Conservation (phyloP, 192 early-diverging fungal species). For the Podila minutissima region DNA sequence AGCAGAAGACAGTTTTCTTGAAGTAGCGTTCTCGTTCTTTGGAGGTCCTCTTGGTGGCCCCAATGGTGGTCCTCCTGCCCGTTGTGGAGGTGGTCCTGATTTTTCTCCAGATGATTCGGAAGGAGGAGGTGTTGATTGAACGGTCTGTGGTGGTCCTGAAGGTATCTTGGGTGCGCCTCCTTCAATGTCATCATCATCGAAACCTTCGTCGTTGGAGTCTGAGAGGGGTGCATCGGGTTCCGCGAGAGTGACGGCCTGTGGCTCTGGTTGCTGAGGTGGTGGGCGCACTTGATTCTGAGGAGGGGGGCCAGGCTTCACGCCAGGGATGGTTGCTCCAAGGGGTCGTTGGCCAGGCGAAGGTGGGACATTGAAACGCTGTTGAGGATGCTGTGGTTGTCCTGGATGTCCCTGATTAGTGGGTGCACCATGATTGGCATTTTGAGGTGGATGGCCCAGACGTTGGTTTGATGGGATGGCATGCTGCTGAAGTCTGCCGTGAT, state of each 20-base stretch:
- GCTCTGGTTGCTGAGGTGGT: not conserved
- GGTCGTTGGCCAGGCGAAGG: conserved; percentile 29
- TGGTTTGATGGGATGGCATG: not conserved
- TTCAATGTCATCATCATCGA: conserved; percentile 41
- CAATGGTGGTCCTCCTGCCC: conserved; percentile 25
- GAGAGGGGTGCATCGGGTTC: conserved; percentile 36
- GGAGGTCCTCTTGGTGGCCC: conserved; percentile 46
- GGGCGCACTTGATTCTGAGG: conserved; percentile 2
- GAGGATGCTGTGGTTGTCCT: conserved; percentile 14
- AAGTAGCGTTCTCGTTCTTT: not conserved
- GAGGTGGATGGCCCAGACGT: not conserved
- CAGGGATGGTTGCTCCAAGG: conserved; percentile 2
- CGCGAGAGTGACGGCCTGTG: not conserved
- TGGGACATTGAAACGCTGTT: conserved; percentile 10
- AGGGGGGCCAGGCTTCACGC: not conserved
- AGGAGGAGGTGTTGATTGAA: not conserved
- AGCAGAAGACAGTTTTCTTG: conserved; percentile 15
- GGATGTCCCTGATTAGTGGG: not conserved
- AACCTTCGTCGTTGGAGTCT: conserved; percentile 8
- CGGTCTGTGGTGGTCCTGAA: not conserved
- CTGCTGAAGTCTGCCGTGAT: conserved; percentile 2
- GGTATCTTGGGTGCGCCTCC: conserved; percentile 6
- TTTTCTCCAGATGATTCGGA: not conserved
- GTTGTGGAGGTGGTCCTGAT: conserved; percentile 5
- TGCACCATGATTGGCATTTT: not conserved